Evolutionary conservation across 352 stramenopile species (phyloP), one percentile per base, ranked within the genome.

Genomic region (Globisporangium abappressorium): DNA sequence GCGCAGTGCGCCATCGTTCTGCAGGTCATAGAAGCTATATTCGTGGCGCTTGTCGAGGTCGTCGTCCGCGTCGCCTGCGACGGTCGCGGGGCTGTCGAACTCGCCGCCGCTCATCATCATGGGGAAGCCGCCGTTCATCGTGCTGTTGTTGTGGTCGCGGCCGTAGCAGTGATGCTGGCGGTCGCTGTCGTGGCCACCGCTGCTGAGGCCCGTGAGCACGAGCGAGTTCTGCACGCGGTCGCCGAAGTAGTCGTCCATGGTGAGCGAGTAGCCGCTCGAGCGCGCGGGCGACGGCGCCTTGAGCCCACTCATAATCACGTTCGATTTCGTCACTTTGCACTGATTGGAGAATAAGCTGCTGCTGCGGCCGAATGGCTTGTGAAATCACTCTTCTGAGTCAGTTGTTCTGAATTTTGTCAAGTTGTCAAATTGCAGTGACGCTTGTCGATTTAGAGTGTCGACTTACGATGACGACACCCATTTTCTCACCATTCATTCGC

Each of bases 1-100:
- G 30, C 87, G 81, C 41, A 95, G 62, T 30, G 87, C 81, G 51
- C 84, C 85, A 47, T 91, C 82, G 8, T 69, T 62, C 72, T 92
- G 77, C 7, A 92, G 77, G 56, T 86, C 80, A 65, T 89, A 92
- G 68, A 86, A 85, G 12, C 62, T 64, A 62, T 77, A 90, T 71
- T 87, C 79, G 36, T 38, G 24, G 56, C 56, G 57, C 46, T 57
- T 57, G 30, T 59, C 24, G 28, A 73, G 56, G 18, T 61, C 56
- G 18, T 61, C 56, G 56, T 61, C 56, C 20, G 33, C 43, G 33
- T 61, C 56, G 8, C 56, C 56, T 20, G 20, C 33, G 7, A 41
- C 56, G 30, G 56, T 61, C 56, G 56, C 56, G 20, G 56, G 56
- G 20, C 56, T 61, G 54, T 60, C 54, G 18, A 60, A 22, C 6